A percentile compares a stretch with the other conserved stretches of the same genome.
These are phyloP conservation scores for Astrothelium subdiscretum DNA, from an alignment of 495 filamentous ascomycete species.

Conservation along the genomic window DNA sequence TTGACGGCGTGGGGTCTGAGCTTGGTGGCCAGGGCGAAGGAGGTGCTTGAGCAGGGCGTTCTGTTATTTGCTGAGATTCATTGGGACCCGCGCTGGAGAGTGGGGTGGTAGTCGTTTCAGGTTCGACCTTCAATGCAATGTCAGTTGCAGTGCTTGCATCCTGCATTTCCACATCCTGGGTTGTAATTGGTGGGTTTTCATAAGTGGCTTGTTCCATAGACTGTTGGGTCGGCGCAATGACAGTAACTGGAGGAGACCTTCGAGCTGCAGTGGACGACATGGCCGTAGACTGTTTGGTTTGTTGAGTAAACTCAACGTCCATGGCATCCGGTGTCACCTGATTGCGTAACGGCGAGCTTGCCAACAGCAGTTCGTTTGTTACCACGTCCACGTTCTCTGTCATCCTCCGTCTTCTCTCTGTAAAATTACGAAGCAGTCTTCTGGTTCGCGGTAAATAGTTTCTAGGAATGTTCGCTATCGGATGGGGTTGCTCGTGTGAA, in stretches of 20 bases:
- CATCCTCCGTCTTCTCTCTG: not conserved
- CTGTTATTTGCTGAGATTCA: constrained; percentile 2
- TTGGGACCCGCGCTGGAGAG: not conserved
- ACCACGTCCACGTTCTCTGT: not conserved
- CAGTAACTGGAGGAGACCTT: not conserved
- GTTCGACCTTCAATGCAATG: constrained; percentile 8
- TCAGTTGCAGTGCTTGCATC: constrained; percentile 9
- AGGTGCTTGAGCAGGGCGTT: constrained; percentile 19
- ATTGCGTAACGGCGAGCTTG: not conserved
- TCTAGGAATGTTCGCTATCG: not conserved
- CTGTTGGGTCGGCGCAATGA: not conserved
- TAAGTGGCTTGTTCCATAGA: not conserved
- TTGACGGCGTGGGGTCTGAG: not conserved
- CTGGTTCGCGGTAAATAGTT: not conserved
- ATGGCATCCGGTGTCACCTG: not conserved
- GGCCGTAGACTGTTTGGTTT: not conserved
- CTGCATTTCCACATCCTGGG: constrained; percentile 24
- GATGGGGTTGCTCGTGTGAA: not conserved
- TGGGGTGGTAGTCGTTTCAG: not conserved
- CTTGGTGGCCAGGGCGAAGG: constrained; percentile 16
- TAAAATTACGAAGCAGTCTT: not conserved
- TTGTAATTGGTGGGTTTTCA: not conserved
- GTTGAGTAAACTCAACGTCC: not conserved
- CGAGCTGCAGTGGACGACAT: not conserved
- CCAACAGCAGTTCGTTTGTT: not conserved